phyloP scores from a whole-genome alignment of 1,284 basidiomycete species.

The Ustilago xerochloae region DNA sequence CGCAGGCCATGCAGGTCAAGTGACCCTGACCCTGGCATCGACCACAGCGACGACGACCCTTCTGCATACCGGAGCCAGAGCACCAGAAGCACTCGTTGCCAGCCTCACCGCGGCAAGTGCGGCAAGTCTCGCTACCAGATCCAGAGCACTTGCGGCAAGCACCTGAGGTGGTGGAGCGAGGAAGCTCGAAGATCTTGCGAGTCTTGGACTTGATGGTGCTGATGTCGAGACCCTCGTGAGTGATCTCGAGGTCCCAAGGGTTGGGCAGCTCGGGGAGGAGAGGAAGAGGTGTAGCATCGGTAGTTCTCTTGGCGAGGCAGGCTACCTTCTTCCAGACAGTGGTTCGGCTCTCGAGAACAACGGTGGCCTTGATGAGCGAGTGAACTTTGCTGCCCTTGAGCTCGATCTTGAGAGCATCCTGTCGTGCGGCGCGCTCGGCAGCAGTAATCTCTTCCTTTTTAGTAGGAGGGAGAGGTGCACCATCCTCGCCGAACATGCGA shows the following conservation, averaged over 20 bases:
- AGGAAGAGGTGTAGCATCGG: slow-evolving; percentile 17
- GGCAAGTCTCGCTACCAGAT: slow-evolving; percentile 38
- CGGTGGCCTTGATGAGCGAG: slow-evolving; percentile 50
- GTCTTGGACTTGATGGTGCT: slow-evolving; percentile 46
- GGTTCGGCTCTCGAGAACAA: slow-evolving; percentile 50
- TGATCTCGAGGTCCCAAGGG: slow-evolving; percentile 51
- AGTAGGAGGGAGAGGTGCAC: slow-evolving; percentile 43
- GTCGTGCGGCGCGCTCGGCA: slow-evolving; percentile 45
- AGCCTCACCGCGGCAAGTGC: slow-evolving; percentile 45
- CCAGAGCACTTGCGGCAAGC: slow-evolving; percentile 50
- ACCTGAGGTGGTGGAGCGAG: slow-evolving; percentile 24
- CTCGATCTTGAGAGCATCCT: slow-evolving; percentile 45
- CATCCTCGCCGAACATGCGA: slow-evolving; percentile 52
- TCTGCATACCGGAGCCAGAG: slow-evolving; percentile 47
- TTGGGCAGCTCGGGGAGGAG: slow-evolving; percentile 51
- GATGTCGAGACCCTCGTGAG: slow-evolving; percentile 47
- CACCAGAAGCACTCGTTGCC: slow-evolving; percentile 61
- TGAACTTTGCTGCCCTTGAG: slow-evolving; percentile 45
- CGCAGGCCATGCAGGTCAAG: slow-evolving; percentile 47
- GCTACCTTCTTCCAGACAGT: slow-evolving; percentile 47
- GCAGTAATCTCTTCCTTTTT: slow-evolving; percentile 50
- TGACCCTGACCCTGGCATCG: slow-evolving; percentile 50
- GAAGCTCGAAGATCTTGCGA: slow-evolving; percentile 55
- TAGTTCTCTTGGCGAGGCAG: slow-evolving; percentile 10
- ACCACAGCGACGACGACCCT: slow-evolving; percentile 50